Evolutionary conservation across 2,329 filamentous ascomycete genomes (phyloP), one percentile per base, ranked within the genome.

Genomic region (Ceratocystis huliohia): DNA sequence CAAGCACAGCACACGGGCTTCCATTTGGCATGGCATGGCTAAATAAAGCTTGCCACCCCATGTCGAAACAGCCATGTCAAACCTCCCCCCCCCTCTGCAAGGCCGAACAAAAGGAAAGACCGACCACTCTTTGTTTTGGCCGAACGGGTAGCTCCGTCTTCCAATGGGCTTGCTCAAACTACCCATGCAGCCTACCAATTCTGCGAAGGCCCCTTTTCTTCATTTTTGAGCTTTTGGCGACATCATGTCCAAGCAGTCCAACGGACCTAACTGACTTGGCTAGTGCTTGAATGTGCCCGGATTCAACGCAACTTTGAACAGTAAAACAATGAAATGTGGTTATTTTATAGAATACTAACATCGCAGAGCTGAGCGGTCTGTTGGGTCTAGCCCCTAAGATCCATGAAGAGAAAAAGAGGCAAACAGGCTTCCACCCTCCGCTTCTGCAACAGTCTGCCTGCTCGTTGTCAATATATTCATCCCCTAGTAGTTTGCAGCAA

Each of bases 401-500:
- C 41, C 37, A 61, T 2, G 25, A 7, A 13, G 25, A 22, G 37
- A 41, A 41, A 4, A 13, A 5, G 5, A 56, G 2, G 25, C 20
- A 8, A 25, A 15, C 50, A 15, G 10, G 50, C 20, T 56, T 46
- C 5, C 30, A 15, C n/a, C 28, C 63, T 30, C 17, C 63, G 20
- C 22, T 17, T 22, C 28, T 10, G 10, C 20, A n/a, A 20, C 22
- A 20, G 5, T 20, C 25, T 20, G 61, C 37, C 41, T 22, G 15
- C 30, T 45, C 28, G 22, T 30, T 44, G 20, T 22, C 59, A 37
- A 62, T 2, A 37, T 6, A 63, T 45, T 22, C 13, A 20, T 1
- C 61, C 44, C 33, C 33, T 44, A 68, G 30, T 68, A 68, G 50
- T 68, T 68, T n/a, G 63, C 64, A 5, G 64, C 57, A 66, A 68